Conservation (phyloP, 352 stramenopile genomes). For the Phytophthora quininea region DNA sequence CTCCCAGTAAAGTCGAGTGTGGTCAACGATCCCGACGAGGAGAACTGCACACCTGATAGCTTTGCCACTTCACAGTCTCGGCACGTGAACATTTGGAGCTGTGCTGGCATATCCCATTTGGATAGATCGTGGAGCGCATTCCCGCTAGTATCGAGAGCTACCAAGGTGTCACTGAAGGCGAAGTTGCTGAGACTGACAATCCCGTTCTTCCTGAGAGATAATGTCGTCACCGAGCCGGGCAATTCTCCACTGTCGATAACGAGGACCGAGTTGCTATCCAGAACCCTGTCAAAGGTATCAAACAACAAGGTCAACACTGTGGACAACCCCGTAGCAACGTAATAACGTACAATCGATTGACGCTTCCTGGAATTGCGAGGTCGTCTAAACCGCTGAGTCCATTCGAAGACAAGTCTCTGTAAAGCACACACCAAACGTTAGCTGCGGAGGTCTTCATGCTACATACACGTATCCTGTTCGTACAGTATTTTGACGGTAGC, state of each 20-base stretch:
- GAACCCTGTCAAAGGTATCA: constrained; percentile 16
- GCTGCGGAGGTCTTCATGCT: not conserved
- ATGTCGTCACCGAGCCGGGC: constrained; percentile 23
- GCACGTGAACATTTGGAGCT: constrained; percentile 36
- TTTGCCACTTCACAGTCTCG: constrained; percentile 30
- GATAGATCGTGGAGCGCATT: constrained; percentile 37
- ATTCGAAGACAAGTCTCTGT: constrained; percentile 38
- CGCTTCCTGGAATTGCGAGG: constrained; percentile 30
- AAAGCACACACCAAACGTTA: constrained; percentile 3
- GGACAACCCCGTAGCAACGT: no score
- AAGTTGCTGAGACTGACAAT: constrained; percentile 30
- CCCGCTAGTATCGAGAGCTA: constrained; percentile 33
- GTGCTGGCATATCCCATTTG: constrained; percentile 42
- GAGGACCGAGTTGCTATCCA: constrained; percentile 33
- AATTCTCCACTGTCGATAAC: constrained; percentile 24
- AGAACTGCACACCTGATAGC: constrained; percentile 37
- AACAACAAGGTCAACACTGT: constrained; percentile 4
- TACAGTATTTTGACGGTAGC: constrained; percentile 39
- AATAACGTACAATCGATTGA: constrained; percentile 33
- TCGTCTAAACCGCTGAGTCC: constrained; percentile 32
- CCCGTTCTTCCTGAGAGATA: constrained; percentile 38
- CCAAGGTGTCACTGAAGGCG: constrained; percentile 28
- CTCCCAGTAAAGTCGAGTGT: constrained; percentile 35
- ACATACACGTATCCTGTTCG: constrained; percentile 17
- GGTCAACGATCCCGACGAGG: constrained; percentile 25